A percentile compares a stretch with the other conserved stretches of the same genome.
phyloP scores from a whole-genome alignment of 2,329 filamentous ascomycete genomes.

The Trichoderma sp. region DNA sequence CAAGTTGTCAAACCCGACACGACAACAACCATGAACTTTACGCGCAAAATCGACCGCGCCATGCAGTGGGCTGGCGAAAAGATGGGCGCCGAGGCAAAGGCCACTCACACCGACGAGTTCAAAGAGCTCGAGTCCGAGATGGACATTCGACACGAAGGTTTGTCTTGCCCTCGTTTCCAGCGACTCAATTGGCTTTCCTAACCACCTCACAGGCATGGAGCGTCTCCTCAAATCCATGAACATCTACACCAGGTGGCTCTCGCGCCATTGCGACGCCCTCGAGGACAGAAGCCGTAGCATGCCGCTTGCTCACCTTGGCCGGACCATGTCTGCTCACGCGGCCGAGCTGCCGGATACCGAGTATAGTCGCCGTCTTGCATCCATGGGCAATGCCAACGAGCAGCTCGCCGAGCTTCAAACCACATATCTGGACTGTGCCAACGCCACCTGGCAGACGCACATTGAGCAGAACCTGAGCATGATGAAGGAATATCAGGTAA shows the following conservation, averaged over 20 bases:
- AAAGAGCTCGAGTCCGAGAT: conserved; percentile 87
- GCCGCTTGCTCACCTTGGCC: conserved; percentile 75
- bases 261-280: conserved; percentile 72
- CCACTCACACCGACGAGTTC: conserved; percentile 85
- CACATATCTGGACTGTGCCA: conserved; percentile 73
- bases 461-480: conserved; percentile 84
- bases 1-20: conserved; percentile 16
- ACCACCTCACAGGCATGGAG: conserved; percentile 69
- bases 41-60: conserved; percentile 90
- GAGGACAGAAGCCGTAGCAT: conserved; percentile 87
- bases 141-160: conserved; percentile 84
- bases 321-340: conserved; percentile 82
- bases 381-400: conserved; percentile 83
- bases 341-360: conserved; percentile 91
- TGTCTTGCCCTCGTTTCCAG: conserved; percentile 26
- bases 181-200: not conserved
- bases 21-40: conserved; percentile 48
- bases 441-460: conserved; percentile 84
- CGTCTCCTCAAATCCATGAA: conserved; percentile 83
- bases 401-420: conserved; percentile 83
- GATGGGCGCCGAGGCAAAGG: conserved; percentile 90
- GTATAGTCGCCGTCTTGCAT: conserved; percentile 80
- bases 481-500: conserved; percentile 96
- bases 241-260: conserved; percentile 82
- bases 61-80: conserved; percentile 98